phyloP scores from a whole-genome alignment of 75 land plant species.

The Larix kaempferi region DNA sequence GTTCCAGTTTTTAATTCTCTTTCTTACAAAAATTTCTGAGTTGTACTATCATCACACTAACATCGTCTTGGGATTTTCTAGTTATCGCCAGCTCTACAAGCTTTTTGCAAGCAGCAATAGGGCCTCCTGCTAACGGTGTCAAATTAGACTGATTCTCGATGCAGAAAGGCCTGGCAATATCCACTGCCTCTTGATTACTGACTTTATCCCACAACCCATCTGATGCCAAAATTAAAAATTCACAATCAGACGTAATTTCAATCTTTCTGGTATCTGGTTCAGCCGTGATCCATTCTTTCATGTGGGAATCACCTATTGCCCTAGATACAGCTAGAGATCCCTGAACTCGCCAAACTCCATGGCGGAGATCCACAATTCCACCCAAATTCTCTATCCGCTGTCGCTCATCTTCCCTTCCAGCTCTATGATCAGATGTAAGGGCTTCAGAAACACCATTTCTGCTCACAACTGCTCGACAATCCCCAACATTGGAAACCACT shows the following conservation, averaged over 20 bases:
- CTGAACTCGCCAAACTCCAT: conserved; percentile 66
- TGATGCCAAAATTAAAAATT: conserved; percentile 72
- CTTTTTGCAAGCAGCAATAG: conserved; percentile 43
- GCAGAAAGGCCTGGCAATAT: conserved; percentile 21
- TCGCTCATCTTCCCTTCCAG: conserved; percentile 62
- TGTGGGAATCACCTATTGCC: conserved; percentile 68
- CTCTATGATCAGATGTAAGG: conserved; percentile 68
- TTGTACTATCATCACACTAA: conserved; percentile 60
- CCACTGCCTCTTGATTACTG: conserved; percentile 73
- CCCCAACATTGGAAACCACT: conserved; percentile 79
- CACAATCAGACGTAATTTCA: conserved; percentile 35
- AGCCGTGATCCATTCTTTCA: conserved; percentile 67
- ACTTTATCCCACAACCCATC: conserved; percentile 89
- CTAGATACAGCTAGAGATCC: conserved; percentile 77
- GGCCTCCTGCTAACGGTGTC: neutral
- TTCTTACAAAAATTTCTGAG: conserved; percentile 22
- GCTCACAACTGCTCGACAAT: conserved; percentile 79
- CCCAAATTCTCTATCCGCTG: conserved; percentile 59
- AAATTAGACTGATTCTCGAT: neutral
- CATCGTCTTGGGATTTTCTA: conserved; percentile 57
- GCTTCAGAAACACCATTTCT: conserved; percentile 64
- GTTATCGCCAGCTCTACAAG: conserved; percentile 42
- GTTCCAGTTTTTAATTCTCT: conserved; percentile 30
- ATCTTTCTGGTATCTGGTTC: conserved; percentile 63
- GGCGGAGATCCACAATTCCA: conserved; percentile 57